Conservation (phyloP, 2,329 filamentous ascomycete species). For the Fulvia fulva region DNA sequence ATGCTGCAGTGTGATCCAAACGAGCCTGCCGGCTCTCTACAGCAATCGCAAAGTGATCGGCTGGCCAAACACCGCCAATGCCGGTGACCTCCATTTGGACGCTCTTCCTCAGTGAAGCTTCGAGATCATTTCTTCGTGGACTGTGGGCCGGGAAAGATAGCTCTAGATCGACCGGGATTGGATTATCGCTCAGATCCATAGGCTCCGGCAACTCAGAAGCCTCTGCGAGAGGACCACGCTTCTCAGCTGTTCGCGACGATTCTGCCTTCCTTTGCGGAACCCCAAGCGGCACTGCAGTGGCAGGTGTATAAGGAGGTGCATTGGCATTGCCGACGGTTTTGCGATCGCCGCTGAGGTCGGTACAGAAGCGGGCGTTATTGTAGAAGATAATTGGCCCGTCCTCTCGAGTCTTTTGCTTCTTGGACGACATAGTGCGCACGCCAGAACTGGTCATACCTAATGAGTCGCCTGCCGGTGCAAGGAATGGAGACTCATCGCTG, state of each 20-base stretch:
- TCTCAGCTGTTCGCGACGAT: conserved; percentile 22
- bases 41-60: conserved; percentile 52
- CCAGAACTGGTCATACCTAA: conserved; percentile 46
- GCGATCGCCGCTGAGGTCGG: conserved; percentile 68
- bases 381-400: conserved; percentile 82
- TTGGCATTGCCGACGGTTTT: conserved; percentile 13
- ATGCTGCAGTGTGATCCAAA: conserved; percentile 14
- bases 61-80: conserved; percentile 58
- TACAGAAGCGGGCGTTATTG: conserved; percentile 73
- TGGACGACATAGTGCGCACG: conserved; percentile 36
- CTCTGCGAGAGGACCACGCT: conserved; percentile 30
- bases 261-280: background rate
- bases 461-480: conserved; percentile 33
- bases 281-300: conserved; percentile 20
- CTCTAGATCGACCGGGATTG: conserved; percentile 33
- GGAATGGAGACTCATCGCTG: conserved; percentile 32
- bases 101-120: conserved; percentile 15
- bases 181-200: conserved; percentile 36
- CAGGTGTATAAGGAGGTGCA: conserved; percentile 22
- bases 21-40: conserved; percentile 38
- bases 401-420: conserved; percentile 50
- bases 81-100: conserved; percentile 50
- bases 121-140: conserved; percentile 18
- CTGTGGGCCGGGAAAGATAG: conserved; percentile 36
- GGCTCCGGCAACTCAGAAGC: conserved; percentile 30